phyloP scores from a whole-genome alignment of 2,329 filamentous ascomycete species.

The Hypoxylon sp. region DNA sequence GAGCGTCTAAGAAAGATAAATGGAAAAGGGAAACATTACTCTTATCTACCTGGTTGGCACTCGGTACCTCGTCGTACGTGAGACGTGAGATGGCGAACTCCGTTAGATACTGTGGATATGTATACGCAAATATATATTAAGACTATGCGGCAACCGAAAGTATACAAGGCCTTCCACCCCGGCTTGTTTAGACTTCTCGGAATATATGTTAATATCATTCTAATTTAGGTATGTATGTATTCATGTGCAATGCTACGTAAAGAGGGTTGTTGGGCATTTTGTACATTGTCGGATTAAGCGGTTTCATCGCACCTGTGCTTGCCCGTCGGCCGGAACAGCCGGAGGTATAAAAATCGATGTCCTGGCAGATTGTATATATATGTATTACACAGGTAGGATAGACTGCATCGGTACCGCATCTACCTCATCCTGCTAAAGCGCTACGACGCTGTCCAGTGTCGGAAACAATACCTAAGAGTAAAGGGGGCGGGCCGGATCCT shows the following conservation, averaged over 20 bases:
- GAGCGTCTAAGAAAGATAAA: constrained; percentile 1
- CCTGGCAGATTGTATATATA: constrained; percentile 1
- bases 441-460: constrained; percentile 23
- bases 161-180: constrained; percentile 3
- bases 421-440: constrained; percentile 11
- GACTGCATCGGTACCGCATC: constrained; percentile 19
- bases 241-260: neutral
- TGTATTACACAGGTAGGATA: constrained; percentile 11
- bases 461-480: constrained; percentile 26
- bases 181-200: neutral
- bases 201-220: neutral
- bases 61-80: constrained; percentile 19
- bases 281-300: constrained; percentile 1
- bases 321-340: constrained; percentile 28
- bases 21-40: constrained; percentile 15
- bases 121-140: neutral
- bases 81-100: constrained; percentile 37
- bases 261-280: neutral
- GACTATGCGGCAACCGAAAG: constrained; percentile 22
- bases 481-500: constrained; percentile 36
- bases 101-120: neutral
- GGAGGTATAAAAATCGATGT: constrained; percentile 11
- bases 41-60: neutral
- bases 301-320: constrained; percentile 15
- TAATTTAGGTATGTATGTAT: neutral